Evolutionary conservation across 2,329 filamentous ascomycete species (phyloP), one percentile per base, ranked within the genome.

Genomic region (Emergomyces africanus): DNA sequence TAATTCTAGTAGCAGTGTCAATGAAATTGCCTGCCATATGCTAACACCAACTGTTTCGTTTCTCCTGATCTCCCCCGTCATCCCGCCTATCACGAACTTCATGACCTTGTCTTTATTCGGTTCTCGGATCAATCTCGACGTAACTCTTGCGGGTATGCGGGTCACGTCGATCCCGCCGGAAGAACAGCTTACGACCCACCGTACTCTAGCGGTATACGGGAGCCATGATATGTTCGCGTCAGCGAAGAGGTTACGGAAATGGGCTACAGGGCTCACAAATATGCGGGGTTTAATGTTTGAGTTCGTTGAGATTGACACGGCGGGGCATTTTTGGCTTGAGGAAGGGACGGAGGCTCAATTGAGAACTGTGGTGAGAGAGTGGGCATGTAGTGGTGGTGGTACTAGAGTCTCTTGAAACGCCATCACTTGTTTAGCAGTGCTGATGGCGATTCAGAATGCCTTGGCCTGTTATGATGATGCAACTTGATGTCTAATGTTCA

Each of bases 221-320:
- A 83, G 86, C 56, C 77, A 81, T 3, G 91, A 97, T 70, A 74
- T 79, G 0, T 95, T 96, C 64, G 85, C 88, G 1, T 81, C 84
- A 0, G 77, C 76, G 3, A 80, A 78, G 60, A 88, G 83, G 70
- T 76, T 91, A 64, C 79, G 81, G 12, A 73, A 77, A 0, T 96
- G 91, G 91, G 77, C 77, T 10, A 73, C 75, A 46, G 78, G 76
- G 61, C 72, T 91, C 50, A 70, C 72, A 20, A 69, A 71, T 14
- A 65, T 64, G 44, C 68, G 71, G 0, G 71, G 69, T 1, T 82
- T 81, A 20, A 66, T 62, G 55, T 84, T 85, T 60, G 68, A 65
- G 5, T 74, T 72, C 15, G 67, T 72, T 2, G 80, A 83, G 63
- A 73, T 86, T 28, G 63, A 71, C 15, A 75, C 75, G 0, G 83